Percentiles rank a stretch among this genome's conserved stretches.
Evolutionary conservation across 805 yeast species (phyloP).

Genomic region (Metschnikowia bowlesiae): DNA sequence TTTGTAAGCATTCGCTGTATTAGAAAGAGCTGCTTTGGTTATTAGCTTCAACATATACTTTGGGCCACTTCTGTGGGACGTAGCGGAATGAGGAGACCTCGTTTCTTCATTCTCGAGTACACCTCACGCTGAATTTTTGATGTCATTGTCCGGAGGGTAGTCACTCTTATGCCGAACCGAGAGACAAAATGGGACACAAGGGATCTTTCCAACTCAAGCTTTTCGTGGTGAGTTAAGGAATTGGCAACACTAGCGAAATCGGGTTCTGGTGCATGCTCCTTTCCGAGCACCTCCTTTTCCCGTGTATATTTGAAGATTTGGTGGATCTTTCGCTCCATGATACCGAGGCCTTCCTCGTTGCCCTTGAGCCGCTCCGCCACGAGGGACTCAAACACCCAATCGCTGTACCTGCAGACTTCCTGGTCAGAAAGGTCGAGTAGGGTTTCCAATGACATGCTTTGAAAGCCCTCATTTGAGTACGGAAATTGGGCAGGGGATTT

Average conservation of each 20-base stretch:
- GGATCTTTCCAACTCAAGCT: not conserved
- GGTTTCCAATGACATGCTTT: constrained; percentile 20
- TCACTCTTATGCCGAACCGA: not conserved
- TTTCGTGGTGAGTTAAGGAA: constrained; percentile 1
- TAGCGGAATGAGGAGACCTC: not conserved
- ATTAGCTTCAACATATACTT: not conserved
- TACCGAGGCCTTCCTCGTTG: constrained; percentile 16
- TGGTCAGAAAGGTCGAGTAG: constrained; percentile 46
- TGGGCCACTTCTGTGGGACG: not conserved
- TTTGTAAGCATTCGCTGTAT: too few species aligned
- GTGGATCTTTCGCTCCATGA: constrained; percentile 28
- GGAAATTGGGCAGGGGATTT: constrained; percentile 5
- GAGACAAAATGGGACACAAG: constrained; percentile 1
- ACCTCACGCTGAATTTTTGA: not conserved
- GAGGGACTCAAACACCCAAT: constrained; percentile 43
- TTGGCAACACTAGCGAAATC: constrained; percentile 5
- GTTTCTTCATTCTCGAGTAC: constrained; percentile 1
- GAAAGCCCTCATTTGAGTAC: constrained; percentile 8
- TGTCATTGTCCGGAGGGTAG: not conserved
- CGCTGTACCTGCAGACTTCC: constrained; percentile 44
- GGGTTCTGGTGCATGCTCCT: not conserved
- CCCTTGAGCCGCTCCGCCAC: constrained; percentile 20
- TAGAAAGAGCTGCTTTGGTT: not conserved
- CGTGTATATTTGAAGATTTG: constrained; percentile 25
- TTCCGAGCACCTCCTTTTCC: not conserved